Percentiles rank a stretch among this genome's conserved stretches.
phyloP scores from a whole-genome alignment of 2,329 filamentous ascomycete species.

The Diplodia seriata region DNA sequence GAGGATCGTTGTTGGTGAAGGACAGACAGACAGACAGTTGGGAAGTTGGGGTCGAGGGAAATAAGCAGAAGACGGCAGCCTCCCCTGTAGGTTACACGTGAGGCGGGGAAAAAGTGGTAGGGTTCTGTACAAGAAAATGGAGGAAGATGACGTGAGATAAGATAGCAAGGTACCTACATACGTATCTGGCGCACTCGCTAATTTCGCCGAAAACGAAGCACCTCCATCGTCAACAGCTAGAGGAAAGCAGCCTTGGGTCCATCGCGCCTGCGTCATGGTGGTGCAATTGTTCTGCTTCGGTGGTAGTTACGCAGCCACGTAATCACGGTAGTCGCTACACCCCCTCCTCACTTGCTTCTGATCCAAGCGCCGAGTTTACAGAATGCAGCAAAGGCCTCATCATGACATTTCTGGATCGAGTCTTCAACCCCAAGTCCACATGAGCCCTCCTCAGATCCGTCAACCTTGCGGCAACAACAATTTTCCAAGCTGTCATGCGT shows the following conservation, averaged over 20 bases:
- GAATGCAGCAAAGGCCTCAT: background rate
- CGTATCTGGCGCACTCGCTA: background rate
- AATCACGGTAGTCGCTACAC: background rate
- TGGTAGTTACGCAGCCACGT: no score
- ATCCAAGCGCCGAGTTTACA: background rate
- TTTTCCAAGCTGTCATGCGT: background rate
- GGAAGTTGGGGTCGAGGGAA: background rate
- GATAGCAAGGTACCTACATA: background rate
- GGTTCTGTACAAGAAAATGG: background rate
- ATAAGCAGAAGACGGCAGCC: background rate
- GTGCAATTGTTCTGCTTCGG: background rate
- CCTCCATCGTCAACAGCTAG: background rate
- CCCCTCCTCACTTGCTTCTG: background rate
- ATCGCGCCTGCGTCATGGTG: background rate
- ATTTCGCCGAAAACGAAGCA: background rate
- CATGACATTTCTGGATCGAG: background rate
- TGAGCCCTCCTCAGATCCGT: background rate
- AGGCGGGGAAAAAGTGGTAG: background rate
- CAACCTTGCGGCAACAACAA: background rate
- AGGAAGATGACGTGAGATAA: conserved; percentile 23
- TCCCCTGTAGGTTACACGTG: background rate
- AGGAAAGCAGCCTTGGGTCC: background rate
- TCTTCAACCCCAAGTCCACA: background rate
- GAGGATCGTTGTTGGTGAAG: no score
- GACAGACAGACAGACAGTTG: background rate